phyloP scores from a whole-genome alignment of 139 green algal species.

The Asterochloris erici region DNA sequence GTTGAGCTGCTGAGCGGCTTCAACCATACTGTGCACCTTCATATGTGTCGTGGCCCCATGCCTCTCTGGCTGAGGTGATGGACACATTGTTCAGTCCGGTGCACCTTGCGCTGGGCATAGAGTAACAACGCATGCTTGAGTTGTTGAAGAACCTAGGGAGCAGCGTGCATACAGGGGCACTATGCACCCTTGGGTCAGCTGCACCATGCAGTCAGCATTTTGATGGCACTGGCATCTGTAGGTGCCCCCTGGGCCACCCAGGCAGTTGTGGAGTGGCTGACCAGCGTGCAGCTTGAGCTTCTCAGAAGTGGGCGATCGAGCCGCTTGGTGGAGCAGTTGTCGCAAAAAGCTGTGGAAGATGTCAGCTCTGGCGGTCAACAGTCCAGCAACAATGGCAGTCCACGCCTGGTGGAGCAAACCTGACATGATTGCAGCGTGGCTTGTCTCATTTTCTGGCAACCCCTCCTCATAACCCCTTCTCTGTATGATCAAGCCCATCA shows the following conservation, averaged over 20 bases:
- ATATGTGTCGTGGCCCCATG: not conserved
- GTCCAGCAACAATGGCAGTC: not conserved
- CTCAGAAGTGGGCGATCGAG: slow-evolving; percentile 11
- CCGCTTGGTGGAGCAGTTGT: slow-evolving; percentile 15
- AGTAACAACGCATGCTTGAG: too few species aligned
- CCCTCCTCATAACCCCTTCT: too few species aligned
- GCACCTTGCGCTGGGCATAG: too few species aligned
- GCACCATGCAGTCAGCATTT: not conserved
- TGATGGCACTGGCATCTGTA: not conserved
- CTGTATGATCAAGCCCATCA: too few species aligned
- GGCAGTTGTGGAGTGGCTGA: slow-evolving; percentile 61
- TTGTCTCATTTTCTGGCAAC: too few species aligned
- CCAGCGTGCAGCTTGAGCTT: slow-evolving; percentile 19
- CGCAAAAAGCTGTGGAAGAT: not conserved
- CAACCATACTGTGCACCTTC: not conserved
- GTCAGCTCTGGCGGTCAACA: not conserved
- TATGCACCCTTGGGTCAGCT: not conserved
- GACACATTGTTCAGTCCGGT: too few species aligned
- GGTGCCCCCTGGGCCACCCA: slow-evolving; percentile 71
- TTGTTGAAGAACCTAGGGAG: too few species aligned
- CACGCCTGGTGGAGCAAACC: too few species aligned
- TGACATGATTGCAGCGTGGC: too few species aligned
- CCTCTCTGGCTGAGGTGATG: too few species aligned
- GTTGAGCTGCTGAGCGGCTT: not conserved
- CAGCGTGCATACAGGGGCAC: too few species aligned